phyloP scores from a whole-genome alignment of 306 rosid species.

The Quercus parvula region DNA sequence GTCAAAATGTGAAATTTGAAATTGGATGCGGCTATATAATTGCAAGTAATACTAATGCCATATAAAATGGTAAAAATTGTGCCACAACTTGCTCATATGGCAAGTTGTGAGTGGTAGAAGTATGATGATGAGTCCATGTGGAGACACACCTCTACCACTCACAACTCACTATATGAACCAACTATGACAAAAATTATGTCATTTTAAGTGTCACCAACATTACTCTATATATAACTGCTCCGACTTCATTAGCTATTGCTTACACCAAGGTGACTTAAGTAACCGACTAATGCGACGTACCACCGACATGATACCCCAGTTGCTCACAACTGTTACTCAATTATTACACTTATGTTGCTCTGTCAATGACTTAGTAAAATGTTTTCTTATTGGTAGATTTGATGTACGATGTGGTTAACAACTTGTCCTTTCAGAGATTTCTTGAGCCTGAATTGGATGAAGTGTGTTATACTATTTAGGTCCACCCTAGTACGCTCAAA shows the following conservation, averaged over 20 bases:
- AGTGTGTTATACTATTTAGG: not conserved
- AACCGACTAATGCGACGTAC: conserved; percentile 21
- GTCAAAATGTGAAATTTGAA: too few species aligned
- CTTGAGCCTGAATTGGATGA: not conserved
- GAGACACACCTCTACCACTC: accelerated
- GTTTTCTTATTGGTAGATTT: not conserved
- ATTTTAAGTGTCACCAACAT: too few species aligned
- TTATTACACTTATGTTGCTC: not conserved
- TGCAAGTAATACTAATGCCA: too few species aligned
- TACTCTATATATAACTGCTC: too few species aligned
- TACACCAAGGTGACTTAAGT: conserved; percentile 31
- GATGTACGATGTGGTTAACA: too few species aligned
- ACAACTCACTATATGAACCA: accelerated
- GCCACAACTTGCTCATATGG: accelerated
- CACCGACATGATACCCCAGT: not conserved
- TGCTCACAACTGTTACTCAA: not conserved
- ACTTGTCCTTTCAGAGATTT: too few species aligned
- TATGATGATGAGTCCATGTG: accelerated
- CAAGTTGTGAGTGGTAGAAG: accelerated
- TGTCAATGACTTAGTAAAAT: not conserved
- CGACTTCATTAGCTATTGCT: too few species aligned
- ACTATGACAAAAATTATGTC: too few species aligned
- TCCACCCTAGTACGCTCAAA: not conserved
- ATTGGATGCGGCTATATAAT: too few species aligned
- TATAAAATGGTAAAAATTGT: too few species aligned